Base-by-base conservation (phyloP, 148 eudicot genomes). In the Chenopodium berlandieri region DNA sequence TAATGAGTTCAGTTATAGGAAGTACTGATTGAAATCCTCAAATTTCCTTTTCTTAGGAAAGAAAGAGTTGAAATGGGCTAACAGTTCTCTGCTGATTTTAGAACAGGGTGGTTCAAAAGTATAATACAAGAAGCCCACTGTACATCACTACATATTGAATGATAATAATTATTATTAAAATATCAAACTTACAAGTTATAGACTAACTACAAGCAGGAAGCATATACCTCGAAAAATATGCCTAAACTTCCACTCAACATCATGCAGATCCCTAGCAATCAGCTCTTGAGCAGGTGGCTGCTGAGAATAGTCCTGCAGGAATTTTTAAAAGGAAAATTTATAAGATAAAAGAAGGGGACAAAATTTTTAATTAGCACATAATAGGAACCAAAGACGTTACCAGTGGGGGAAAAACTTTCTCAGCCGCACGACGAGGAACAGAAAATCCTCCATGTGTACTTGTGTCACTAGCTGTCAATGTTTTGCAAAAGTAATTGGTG, bases 391-490 rank as follows among this genome's bases (percentile, higher is more conserved):
- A 48, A 17, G 62, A 25, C n/a, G 77, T 60, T 88, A 94, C 99
- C 93, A 96, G 79, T 32, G 98, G 99, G 77, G 99, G 99, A 52
- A 94, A 96, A 83, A 96, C 99, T 96, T 94, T 96, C 87, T 95
- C 99, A 31, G 99, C 99, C 71, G 99, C 99, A 78, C 98, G 99
- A 37, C 98, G 97, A 81, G 99, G 99, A 84, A 96, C 99, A 79
- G 99, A 96, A 84, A 96, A 96, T 20, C 99, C 99, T 60, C 99
- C 99, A 82, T 96, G 99, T 30, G 99, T 96, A 82, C 99, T 96
- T 13, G 99, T 96, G 82, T 95, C 99, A 82, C 99, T 95, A 19
- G 99, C 99, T 34, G 99, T 95, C 80, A 95, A 81, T 73, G 99
- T 93, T 90, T 95, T 95, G 89, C 99, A 95, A 81, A 95, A 95